Evolutionary conservation across 345 rosid species (phyloP).

Genomic region (Syzygium oleosum): DNA sequence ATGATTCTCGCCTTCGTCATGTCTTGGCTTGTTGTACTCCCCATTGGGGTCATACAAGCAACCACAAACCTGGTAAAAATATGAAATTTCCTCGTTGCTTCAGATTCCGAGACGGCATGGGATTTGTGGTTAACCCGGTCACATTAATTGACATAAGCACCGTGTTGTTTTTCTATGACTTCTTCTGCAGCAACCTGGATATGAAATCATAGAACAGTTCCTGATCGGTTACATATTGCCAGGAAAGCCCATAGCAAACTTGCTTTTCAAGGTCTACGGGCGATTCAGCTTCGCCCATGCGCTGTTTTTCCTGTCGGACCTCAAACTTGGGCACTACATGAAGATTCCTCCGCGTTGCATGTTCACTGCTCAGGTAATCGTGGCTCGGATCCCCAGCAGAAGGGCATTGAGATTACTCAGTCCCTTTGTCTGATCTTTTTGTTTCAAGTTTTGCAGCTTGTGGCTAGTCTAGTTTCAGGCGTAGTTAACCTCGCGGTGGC

Average conservation of each 20-base stretch:
- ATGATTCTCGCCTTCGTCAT: conserved; percentile 76
- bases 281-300: conserved; percentile 86
- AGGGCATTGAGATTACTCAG: background rate
- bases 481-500: conserved; percentile 73
- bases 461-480: conserved; percentile 76
- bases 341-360: conserved; percentile 93
- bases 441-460: conserved; percentile 33
- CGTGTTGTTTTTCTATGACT: background rate
- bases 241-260: conserved; percentile 88
- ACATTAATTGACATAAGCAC: background rate
- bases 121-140: background rate
- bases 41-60: conserved; percentile 92
- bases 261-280: conserved; percentile 91
- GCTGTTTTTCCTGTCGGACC: conserved; percentile 84
- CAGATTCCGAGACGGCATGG: background rate
- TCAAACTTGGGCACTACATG: conserved; percentile 98
- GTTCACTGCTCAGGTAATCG: conserved; percentile 73
- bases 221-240: conserved; percentile 77
- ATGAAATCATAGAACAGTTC: conserved; percentile 89
- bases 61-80: conserved; percentile 76
- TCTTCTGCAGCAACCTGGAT: conserved; percentile 91
- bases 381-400: conserved; percentile 41
- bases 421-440: background rate
- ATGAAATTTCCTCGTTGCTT: background rate
- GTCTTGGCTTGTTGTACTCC: conserved; percentile 84